Conservation (phyloP, 2,329 filamentous ascomycete species). For the Pseudopithomyces chartarum region DNA sequence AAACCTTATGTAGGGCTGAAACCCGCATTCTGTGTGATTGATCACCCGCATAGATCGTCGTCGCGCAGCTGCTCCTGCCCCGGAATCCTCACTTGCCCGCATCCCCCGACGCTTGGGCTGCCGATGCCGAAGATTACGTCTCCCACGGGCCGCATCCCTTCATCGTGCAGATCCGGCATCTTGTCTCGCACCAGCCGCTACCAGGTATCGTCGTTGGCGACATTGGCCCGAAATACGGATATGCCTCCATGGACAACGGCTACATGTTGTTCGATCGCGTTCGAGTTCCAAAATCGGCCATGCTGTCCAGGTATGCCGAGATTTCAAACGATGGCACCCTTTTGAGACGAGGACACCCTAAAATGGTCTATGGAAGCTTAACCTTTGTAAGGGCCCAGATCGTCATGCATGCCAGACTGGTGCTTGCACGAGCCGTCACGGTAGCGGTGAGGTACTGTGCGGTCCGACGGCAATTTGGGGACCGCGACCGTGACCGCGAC, state of each 20-base stretch:
- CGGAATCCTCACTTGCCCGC: conserved; percentile 17
- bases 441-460: conserved; percentile 58
- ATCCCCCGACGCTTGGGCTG: conserved; percentile 2
- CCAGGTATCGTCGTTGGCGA: conserved; percentile 58
- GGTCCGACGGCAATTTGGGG: conserved; percentile 56
- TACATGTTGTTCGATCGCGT: conserved; percentile 59
- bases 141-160: conserved; percentile 57
- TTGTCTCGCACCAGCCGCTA: conserved; percentile 54
- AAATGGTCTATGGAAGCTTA: conserved; percentile 56
- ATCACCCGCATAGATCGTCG: conserved; percentile 48
- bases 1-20: conserved; percentile 11
- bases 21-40: conserved; percentile 1
- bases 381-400: conserved; percentile 55
- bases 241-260: conserved; percentile 58
- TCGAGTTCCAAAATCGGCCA: conserved; percentile 54
- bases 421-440: conserved; percentile 59
- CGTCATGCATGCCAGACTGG: conserved; percentile 57
- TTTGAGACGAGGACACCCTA: conserved; percentile 53
- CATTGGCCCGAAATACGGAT: conserved; percentile 62
- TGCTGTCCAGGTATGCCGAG: conserved; percentile 56
- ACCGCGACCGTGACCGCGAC: conserved; percentile 51
- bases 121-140: conserved; percentile 33
- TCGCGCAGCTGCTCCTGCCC: conserved; percentile 57
- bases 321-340: conserved; percentile 54
- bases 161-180: conserved; percentile 57